These are phyloP conservation scores for Sporisorium iseilematis-ciliati DNA, from an alignment of 1,284 basidiomycete species.

Conservation along the genomic window DNA sequence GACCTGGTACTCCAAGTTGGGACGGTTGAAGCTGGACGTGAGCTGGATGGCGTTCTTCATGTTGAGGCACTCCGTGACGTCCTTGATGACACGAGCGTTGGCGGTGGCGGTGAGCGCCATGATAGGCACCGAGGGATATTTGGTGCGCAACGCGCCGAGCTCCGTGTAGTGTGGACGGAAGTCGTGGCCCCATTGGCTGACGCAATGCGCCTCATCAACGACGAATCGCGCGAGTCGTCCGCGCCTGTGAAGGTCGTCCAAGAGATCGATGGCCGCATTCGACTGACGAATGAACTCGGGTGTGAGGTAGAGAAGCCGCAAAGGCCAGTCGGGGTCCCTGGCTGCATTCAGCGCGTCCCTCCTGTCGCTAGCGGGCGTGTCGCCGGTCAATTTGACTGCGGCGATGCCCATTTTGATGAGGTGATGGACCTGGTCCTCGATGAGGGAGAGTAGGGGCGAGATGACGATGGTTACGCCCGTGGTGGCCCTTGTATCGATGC, in stretches of 20 bases:
- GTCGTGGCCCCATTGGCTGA: slow-evolving; percentile 84
- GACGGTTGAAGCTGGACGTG: slow-evolving; percentile 89
- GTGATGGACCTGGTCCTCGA: slow-evolving; percentile 86
- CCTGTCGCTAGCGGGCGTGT: slow-evolving; percentile 72
- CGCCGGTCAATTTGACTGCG: slow-evolving; percentile 80
- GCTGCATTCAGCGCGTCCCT: slow-evolving; percentile 72
- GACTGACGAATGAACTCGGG: slow-evolving; percentile 78
- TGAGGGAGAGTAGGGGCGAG: slow-evolving; percentile 88
- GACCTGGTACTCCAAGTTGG: slow-evolving; percentile 85
- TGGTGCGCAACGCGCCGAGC: slow-evolving; percentile 78
- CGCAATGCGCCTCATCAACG: slow-evolving; percentile 95
- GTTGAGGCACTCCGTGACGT: slow-evolving; percentile 80
- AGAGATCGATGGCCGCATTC: slow-evolving; percentile 73
- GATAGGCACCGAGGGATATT: slow-evolving; percentile 84
- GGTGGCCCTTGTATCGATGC: slow-evolving; percentile 80
- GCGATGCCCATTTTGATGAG: slow-evolving; percentile 79
- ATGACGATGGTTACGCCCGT: slow-evolving; percentile 89
- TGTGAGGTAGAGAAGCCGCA: slow-evolving; percentile 86
- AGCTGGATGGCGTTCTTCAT: slow-evolving; percentile 72
- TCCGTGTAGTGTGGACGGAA: slow-evolving; percentile 76
- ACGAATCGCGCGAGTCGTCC: slow-evolving; percentile 86
- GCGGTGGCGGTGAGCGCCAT: slow-evolving; percentile 98
- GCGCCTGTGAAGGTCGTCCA: slow-evolving; percentile 76
- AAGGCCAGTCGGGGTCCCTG: slow-evolving; percentile 70
- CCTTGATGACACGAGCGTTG: slow-evolving; percentile 79